Evolutionary conservation across 2,329 filamentous ascomycete genomes (phyloP).

Genomic region (Tolypocladium pustulatum): DNA sequence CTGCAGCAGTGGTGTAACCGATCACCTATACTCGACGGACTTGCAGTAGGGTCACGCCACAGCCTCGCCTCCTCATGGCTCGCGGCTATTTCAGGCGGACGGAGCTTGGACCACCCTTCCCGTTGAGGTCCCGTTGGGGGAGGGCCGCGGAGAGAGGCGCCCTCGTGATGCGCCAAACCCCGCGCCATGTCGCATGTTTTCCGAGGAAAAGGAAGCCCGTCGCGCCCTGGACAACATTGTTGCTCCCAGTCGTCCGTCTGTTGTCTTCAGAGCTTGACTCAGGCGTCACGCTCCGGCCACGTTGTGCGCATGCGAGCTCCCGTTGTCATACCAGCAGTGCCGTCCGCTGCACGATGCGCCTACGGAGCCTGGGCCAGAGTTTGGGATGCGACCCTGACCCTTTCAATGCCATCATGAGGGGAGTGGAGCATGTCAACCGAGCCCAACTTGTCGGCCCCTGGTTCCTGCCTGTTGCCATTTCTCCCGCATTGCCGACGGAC

Average conservation of each 20-base stretch:
- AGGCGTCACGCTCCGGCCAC: neutral
- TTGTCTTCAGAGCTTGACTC: neutral
- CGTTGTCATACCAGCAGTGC: neutral
- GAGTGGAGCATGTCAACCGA: neutral
- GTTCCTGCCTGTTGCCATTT: neutral
- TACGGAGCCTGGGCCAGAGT: neutral
- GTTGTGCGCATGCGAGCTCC: neutral
- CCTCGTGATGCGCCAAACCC: neutral
- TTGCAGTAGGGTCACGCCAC: neutral
- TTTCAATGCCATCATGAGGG: neutral
- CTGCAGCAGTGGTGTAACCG: too few relatives aligned
- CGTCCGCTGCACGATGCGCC: neutral
- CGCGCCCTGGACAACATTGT: neutral
- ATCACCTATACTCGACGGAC: neutral
- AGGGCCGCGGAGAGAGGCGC: neutral
- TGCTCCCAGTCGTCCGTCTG: neutral
- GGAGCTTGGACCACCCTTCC: neutral
- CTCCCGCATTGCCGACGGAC: neutral
- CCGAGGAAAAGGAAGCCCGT: neutral
- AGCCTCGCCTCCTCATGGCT: neutral
- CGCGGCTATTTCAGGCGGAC: neutral
- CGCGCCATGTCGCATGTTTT: neutral
- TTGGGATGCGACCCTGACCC: neutral
- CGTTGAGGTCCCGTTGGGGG: too few relatives aligned
- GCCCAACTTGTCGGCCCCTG: neutral